A percentile compares a stretch with the other conserved stretches of the same genome.
phyloP scores from a whole-genome alignment of 305 asterid species.

The Solanum hybrid region DNA sequence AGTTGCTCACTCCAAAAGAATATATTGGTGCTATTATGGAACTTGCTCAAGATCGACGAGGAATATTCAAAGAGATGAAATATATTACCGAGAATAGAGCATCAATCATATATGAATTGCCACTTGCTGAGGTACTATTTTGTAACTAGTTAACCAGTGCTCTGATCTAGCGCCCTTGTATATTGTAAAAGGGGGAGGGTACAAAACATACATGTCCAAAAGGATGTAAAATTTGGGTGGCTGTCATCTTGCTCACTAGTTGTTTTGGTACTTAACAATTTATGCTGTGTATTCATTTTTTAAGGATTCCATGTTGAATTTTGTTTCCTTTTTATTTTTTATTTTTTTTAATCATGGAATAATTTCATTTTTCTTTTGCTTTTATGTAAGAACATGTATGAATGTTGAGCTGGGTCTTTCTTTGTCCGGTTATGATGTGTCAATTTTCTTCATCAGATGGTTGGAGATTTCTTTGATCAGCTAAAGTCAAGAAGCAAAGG shows the following conservation, averaged over 20 bases:
- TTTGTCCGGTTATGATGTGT: not conserved
- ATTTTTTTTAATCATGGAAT: not conserved
- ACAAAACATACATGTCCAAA: not conserved
- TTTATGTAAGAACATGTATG: not conserved
- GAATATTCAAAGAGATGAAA: conserved; percentile 89
- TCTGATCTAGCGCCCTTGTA: not conserved
- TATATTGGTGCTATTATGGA: conserved; percentile 95
- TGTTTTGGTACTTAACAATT: not conserved
- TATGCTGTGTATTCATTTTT: not conserved
- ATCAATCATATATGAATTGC: conserved; percentile 68
- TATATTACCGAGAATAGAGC: conserved; percentile 82
- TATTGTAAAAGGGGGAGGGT: not conserved
- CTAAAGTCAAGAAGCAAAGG: conserved; percentile 97
- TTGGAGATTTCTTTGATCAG: conserved; percentile 99
- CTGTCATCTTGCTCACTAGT: not conserved
- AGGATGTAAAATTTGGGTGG: not conserved
- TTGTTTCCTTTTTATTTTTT: not conserved
- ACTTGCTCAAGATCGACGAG: conserved; percentile 97
- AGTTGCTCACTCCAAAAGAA: conserved; percentile 92
- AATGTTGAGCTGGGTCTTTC: not conserved
- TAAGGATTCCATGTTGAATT: not conserved
- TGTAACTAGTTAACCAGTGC: conserved; percentile 16
- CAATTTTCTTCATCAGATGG: conserved; percentile 54
- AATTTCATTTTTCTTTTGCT: not conserved
- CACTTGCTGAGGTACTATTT: conserved; percentile 83